phyloP scores from a whole-genome alignment of 768 basidiomycete species.

The Mycena belliarum region DNA sequence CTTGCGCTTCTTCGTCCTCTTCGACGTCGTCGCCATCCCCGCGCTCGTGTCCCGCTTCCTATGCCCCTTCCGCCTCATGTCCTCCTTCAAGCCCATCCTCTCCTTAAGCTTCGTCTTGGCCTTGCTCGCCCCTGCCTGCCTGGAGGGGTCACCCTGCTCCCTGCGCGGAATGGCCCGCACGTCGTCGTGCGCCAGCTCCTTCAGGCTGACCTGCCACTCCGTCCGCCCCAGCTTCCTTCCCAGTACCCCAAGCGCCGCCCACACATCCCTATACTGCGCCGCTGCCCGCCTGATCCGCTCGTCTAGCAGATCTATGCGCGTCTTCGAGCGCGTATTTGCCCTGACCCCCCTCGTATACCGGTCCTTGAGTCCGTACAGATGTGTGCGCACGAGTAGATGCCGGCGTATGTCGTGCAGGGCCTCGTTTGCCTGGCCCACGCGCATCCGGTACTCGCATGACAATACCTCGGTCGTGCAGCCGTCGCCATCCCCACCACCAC shows the following conservation, averaged over 20 bases:
- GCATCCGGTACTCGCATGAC: constrained; percentile 25
- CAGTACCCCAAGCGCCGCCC: constrained; percentile 17
- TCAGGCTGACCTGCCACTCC: constrained; percentile 23
- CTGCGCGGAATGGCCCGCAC: too few species aligned
- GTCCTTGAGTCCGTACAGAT: constrained; percentile 26
- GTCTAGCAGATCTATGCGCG: constrained; percentile 20
- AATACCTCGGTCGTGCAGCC: not conserved
- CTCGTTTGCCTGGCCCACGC: too few species aligned
- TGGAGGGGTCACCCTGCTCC: too few species aligned
- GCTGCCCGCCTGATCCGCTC: constrained; percentile 18
- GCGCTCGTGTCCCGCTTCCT: not conserved
- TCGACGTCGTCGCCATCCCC: not conserved
- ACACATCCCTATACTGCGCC: constrained; percentile 22
- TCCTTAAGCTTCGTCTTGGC: too few species aligned
- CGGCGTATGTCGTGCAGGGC: too few species aligned
- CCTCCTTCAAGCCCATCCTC: constrained; percentile 11
- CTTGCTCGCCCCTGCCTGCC: too few species aligned
- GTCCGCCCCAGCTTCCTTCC: not conserved
- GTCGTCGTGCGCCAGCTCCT: too few species aligned
- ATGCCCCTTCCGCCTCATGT: constrained; percentile 23
- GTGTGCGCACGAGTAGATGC: constrained; percentile 25
- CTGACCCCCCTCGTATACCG: constrained; percentile 23
- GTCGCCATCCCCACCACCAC: not conserved
- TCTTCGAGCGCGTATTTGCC: constrained; percentile 26
- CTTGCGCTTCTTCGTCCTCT: not conserved